Base-by-base conservation (phyloP, 768 basidiomycete genomes). In the Clavulina sp. region DNA sequence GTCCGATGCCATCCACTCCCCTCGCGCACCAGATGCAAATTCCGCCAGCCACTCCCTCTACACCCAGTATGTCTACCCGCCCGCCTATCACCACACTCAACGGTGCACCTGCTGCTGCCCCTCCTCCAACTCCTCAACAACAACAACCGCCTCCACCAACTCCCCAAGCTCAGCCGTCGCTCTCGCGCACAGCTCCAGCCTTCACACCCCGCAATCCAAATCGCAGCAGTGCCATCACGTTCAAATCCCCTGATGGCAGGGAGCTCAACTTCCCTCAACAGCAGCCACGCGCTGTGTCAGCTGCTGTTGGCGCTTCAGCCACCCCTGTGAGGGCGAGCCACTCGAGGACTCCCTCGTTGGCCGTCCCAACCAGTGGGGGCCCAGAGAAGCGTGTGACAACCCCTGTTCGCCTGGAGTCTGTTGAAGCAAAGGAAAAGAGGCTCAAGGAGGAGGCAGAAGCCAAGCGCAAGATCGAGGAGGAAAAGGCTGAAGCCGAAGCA, bases 381-480 rank as follows among this genome's bases (percentile, higher is more conserved):
- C 28, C 32, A n/a, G 26, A 24, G 24, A 47, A 40, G 41, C 54
- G 19, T 23, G 34, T 34, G 50, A 16, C 44, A 13, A 46, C 24
- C 7, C 16, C 4, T 3, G 33, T 51, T n/a, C 23, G 23, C n/a
- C 32, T 50, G 32, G 52, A 53, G 18, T 13, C 30, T 21, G 33
- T 28, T 21, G 55, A 72, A 56, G 71, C 51, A 24, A 30, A 54
- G 28, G 56, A 49, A 23, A 34, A 41, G 30, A 52, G 18, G 56
- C 50, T 31, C 47, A 69, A 66, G 52, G 66, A 68, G 41, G 53
- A 55, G 54, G 26, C 21, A 44, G 49, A 1, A 44, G 32, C 16
- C 41, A 49, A 34, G 36, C 72, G 58, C 64, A 68, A 48, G 59
- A 65, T 57, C 50, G 59, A 60, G 41, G 57, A 54, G 47, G 52